Conservation (phyloP, 2,329 filamentous ascomycete species). For the Elsinoe ampelina region DNA sequence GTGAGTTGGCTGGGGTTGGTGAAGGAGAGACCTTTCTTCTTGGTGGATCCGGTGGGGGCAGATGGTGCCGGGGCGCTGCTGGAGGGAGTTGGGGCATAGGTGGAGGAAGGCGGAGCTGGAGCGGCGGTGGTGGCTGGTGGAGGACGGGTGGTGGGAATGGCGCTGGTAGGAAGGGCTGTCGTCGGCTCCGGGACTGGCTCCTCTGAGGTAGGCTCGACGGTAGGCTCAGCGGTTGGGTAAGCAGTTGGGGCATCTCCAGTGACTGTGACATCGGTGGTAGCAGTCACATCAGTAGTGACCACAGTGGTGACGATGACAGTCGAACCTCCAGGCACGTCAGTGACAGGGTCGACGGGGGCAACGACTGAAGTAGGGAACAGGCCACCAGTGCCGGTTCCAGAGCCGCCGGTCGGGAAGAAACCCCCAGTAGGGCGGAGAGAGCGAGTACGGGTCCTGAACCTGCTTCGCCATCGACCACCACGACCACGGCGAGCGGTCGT, state of each 20-base stretch:
- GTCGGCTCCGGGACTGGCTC: neutral
- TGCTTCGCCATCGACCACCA: neutral
- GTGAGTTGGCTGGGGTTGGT: slow-evolving; percentile 49
- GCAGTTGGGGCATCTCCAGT: slow-evolving; percentile 28
- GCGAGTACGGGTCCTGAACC: neutral
- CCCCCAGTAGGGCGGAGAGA: neutral
- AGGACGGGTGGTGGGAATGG: neutral
- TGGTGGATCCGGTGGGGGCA: slow-evolving; percentile 22
- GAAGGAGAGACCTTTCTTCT: slow-evolving; percentile 61
- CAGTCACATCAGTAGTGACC: slow-evolving; percentile 30
- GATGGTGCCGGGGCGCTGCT: slow-evolving; percentile 19
- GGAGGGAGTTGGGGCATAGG: slow-evolving; percentile 15
- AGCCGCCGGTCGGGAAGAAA: neutral
- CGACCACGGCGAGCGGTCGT: neutral
- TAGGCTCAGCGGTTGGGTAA: slow-evolving; percentile 14
- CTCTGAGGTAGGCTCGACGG: slow-evolving; percentile 10
- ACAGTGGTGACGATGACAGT: slow-evolving; percentile 7
- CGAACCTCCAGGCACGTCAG: neutral
- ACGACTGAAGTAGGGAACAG: slow-evolving; percentile 19
- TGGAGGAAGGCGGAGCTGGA: neutral
- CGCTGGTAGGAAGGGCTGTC: slow-evolving; percentile 8
- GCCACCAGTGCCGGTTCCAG: neutral
- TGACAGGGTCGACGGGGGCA: slow-evolving; percentile 18
- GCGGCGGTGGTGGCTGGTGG: neutral
- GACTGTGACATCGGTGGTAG: slow-evolving; percentile 33